Evolutionary conservation across 177 flowering plant species (phyloP).

Genomic region (Vitis hybrid): DNA sequence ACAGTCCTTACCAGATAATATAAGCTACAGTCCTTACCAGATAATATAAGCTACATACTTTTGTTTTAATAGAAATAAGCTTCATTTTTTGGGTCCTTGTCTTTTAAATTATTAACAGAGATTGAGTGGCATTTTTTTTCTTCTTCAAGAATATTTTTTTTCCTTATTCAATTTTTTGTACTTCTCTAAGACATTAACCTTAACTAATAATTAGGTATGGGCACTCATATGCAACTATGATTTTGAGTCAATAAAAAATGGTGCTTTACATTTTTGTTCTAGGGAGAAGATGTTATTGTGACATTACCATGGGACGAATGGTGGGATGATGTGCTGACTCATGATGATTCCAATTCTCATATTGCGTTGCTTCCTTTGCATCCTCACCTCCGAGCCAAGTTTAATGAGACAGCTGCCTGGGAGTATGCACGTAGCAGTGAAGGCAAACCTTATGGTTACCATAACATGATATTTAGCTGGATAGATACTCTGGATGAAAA

Average conservation of each 20-base stretch:
- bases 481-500: conserved; percentile 78
- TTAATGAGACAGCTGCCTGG: conserved; percentile 96
- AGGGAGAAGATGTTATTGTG: conserved; percentile 92
- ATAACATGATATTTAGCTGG: conserved; percentile 98
- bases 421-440: conserved; percentile 86
- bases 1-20: neutral
- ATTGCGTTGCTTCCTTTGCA: conserved; percentile 93
- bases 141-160: neutral
- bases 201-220: neutral
- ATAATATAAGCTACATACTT: neutral
- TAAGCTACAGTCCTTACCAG: neutral
- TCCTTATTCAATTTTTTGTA: neutral
- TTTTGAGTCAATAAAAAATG: neutral
- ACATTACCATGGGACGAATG: conserved; percentile 95
- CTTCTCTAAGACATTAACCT: neutral
- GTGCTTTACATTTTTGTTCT: conserved; percentile 12
- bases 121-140: too few species aligned
- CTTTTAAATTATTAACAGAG: too few species aligned
- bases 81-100: too few species aligned
- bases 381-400: conserved; percentile 83
- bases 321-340: conserved; percentile 89
- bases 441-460: conserved; percentile 88
- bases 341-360: conserved; percentile 93
- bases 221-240: neutral
- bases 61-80: neutral